Evolutionary conservation across 164 flowering plant species (phyloP).

Genomic region (Magnolia officinalis): DNA sequence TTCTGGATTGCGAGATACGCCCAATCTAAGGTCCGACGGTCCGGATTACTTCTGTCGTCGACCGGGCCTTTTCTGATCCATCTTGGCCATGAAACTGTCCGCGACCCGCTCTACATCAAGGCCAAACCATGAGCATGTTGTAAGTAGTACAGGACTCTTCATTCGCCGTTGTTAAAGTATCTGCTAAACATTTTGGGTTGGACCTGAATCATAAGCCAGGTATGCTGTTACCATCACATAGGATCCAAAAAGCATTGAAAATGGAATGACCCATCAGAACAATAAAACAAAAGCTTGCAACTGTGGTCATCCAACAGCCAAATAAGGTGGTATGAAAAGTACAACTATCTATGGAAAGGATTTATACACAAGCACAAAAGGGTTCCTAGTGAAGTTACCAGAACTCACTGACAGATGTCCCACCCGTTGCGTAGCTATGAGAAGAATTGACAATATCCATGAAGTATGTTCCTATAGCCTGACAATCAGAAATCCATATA

Average conservation of each 20-base stretch:
- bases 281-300: background rate
- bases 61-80: too few species aligned
- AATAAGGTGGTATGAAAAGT: background rate
- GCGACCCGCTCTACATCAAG: too few species aligned
- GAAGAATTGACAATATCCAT: constrained; percentile 82
- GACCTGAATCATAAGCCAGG: constrained; percentile 42
- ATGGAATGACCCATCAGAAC: background rate
- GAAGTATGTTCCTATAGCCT: constrained; percentile 73
- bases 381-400: constrained; percentile 44
- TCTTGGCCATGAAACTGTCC: too few species aligned
- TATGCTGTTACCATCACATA: background rate
- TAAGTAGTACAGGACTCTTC: constrained; percentile 95
- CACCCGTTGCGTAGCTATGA: constrained; percentile 91
- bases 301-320: background rate
- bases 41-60: too few species aligned
- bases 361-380: background rate
- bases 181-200: constrained; percentile 74
- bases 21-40: too few species aligned
- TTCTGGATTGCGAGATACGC: too few species aligned
- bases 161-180: constrained; percentile 56
- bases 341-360: background rate
- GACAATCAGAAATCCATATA: background rate
- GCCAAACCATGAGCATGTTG: constrained; percentile 85
- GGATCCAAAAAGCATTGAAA: background rate
- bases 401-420: constrained; percentile 72